Base-by-base conservation (phyloP, 2,329 filamentous ascomycete genomes). In the Madurella mycetomatis region DNA sequence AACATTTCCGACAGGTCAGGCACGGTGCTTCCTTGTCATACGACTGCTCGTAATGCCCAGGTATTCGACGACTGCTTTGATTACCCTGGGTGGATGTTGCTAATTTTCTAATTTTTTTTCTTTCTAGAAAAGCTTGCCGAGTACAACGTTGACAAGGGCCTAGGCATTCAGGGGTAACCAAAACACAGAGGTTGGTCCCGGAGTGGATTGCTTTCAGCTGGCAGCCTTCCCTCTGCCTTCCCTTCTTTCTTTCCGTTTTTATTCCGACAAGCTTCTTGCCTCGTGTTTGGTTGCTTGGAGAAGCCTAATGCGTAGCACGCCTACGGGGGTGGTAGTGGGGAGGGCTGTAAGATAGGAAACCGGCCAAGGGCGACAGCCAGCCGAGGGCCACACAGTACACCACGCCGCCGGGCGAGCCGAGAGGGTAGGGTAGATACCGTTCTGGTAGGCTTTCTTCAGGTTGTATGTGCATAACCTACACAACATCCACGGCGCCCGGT, bases 51-150 rank as follows among this genome's bases (percentile, higher is more conserved):
- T 37, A 37, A 37, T 37, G 34, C 4, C 13, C 9, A 37, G 25
- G 25, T 25, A 3, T 7, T 25, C 25, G 25, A 25, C 25, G 7
- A 25, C 25, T 25, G 25, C 7, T 25, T 25, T 25, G 25, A 25
- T 25, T 25, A 7, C 25, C 25, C 3, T 25, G 25, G 25, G 7
- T 25, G 7, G 25, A 25, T 25, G 25, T 7, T 25, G 25, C 25
- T 7, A 25, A 25, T 25, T 49, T 41, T 12, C 13, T 17, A 19
- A 32, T 5, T 13, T 15, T 18, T 46, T 37, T 39, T 15, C 11
- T 17, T 53, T 53, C 19, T 41, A 39, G 40, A 53, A 53, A 15
- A 12, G 31, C 5, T 12, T 31, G 17, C 47, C 51, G 41, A 49
- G 16, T 49, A 45, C 51, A n/a, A 46, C 46, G 17, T 15, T 49